Evolutionary conservation across 1,284 basidiomycete genomes (phyloP), one percentile per base, ranked within the genome.

Genomic region (Heterobasidion irregulare): DNA sequence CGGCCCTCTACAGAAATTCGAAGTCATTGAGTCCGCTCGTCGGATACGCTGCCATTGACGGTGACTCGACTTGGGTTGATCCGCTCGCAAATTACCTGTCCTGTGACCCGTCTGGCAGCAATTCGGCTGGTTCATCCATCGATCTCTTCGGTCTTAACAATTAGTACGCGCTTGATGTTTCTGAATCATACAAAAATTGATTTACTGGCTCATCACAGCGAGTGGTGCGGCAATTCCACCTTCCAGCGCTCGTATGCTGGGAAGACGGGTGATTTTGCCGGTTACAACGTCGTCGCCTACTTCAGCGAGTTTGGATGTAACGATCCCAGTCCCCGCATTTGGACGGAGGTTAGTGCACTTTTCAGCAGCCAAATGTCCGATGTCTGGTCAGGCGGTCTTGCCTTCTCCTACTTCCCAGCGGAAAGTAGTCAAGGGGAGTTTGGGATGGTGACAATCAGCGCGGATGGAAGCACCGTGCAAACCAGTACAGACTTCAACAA

Each of bases 291-390:
- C 26, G 82, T 84, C 1, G 89, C 90, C 6, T 95, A 95, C 76
- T 92, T 95, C 72, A 90, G 90, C 66, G 93, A 97, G 76, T 96
- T 82, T 60, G 93, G 93, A 56, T 92, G 89, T 64, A 83, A 86
- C 65, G 78, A 72, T 10, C 70, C 67, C 19, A 73, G 75, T 18
- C 82, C 86, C 47, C 84, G 92, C 62, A 72, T 84, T 32, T 97
- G 91, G 90, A 86, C 83, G 43, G 93, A 97, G 68, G 83, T 86
- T 12, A 73, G 70, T 36, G 80, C 86, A n/a, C 76, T 97, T 16
- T 89, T 87, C 67, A 79, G 86, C 56, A 64, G 75, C 9, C 72
- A 86, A 18, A 90, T 94, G 79, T 79, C 84, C 10, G 70, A 84
- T 59, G 83, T 87, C 51, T 96, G 89, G 82, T 93, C 90, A 34